Evolutionary conservation across 148 eudicot genomes (phyloP).

Genomic region (Heliosperma pusillum): DNA sequence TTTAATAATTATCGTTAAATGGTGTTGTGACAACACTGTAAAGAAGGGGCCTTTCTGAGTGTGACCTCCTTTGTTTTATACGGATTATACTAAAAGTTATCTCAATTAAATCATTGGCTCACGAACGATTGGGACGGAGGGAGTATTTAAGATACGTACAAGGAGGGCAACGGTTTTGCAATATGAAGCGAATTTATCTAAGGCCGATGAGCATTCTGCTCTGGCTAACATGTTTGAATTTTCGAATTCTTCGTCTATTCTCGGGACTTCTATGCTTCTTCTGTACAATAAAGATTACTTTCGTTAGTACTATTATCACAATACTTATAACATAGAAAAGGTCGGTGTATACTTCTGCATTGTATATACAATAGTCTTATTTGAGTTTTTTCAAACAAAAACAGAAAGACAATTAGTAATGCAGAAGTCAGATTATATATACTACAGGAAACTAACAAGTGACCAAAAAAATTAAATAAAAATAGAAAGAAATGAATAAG

Average conservation of each 20-base stretch:
- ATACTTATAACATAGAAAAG: not conserved
- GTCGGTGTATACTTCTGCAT: not conserved
- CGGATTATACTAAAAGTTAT: not conserved
- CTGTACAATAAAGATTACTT: slow-evolving; percentile 21
- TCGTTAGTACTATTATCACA: not conserved
- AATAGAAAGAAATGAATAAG: not conserved
- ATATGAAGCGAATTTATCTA: slow-evolving; percentile 43
- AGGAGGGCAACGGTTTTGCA: slow-evolving; percentile 63
- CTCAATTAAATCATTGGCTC: not conserved
- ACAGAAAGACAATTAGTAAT: too few relatives aligned
- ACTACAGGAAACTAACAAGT: not conserved
- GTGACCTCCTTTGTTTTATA: not conserved
- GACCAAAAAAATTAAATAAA: not conserved
- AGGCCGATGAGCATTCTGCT: slow-evolving; percentile 35
- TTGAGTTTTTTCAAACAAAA: not conserved
- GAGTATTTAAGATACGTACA: slow-evolving; percentile 36
- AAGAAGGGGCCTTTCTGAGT: not conserved
- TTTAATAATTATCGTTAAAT: too few relatives aligned
- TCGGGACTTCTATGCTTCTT: slow-evolving; percentile 51
- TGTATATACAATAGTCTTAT: not conserved
- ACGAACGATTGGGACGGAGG: not conserved
- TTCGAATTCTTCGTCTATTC: slow-evolving; percentile 25
- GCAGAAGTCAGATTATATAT: not conserved
- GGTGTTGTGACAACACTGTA: too few relatives aligned
- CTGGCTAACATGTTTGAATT: slow-evolving; percentile 24